Conservation (phyloP, 768 basidiomycete genomes). For the Panaeolus papilionaceus region DNA sequence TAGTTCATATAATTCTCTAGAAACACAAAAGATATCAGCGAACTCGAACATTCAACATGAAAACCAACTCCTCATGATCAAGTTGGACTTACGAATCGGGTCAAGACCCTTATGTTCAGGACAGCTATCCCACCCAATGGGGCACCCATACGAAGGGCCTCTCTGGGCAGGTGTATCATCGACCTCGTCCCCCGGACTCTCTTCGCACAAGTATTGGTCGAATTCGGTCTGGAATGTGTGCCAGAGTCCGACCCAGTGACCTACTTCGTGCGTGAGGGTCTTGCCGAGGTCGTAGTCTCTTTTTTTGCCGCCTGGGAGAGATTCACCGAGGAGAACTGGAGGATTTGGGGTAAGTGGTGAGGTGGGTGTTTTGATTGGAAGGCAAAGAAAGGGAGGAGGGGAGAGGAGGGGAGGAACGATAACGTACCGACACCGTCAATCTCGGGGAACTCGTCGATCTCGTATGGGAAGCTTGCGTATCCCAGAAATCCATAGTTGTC, state of each 20-base stretch:
- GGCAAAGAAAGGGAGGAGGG: not conserved
- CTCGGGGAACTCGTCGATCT: conserved; percentile 40
- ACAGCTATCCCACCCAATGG: conserved; percentile 37
- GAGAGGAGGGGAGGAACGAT: not conserved
- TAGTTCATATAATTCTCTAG: conserved; percentile 57
- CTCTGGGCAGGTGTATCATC: conserved; percentile 50
- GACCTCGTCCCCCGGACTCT: conserved; percentile 43
- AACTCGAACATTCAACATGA: too few species aligned
- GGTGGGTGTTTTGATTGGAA: too few species aligned
- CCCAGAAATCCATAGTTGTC: conserved; percentile 49
- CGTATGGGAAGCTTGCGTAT: conserved; percentile 57
- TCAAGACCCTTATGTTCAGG: conserved; percentile 36
- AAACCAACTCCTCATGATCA: too few species aligned
- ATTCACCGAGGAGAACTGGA: conserved; percentile 43
- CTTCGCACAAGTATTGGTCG: conserved; percentile 44
- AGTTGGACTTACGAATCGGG: conserved; percentile 37
- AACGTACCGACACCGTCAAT: conserved; percentile 49
- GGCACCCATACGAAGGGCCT: conserved; percentile 44
- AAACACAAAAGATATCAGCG: too few species aligned
- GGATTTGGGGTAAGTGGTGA: too few species aligned
- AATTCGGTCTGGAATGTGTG: conserved; percentile 56
- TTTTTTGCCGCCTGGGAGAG: conserved; percentile 47
- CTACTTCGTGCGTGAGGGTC: conserved; percentile 60
- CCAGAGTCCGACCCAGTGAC: conserved; percentile 63
- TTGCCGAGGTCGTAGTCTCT: conserved; percentile 47